Percentiles rank a stretch among this genome's conserved stretches.
phyloP scores from a whole-genome alignment of 2,329 filamentous ascomycete genomes.

The Biscogniauxia marginata region DNA sequence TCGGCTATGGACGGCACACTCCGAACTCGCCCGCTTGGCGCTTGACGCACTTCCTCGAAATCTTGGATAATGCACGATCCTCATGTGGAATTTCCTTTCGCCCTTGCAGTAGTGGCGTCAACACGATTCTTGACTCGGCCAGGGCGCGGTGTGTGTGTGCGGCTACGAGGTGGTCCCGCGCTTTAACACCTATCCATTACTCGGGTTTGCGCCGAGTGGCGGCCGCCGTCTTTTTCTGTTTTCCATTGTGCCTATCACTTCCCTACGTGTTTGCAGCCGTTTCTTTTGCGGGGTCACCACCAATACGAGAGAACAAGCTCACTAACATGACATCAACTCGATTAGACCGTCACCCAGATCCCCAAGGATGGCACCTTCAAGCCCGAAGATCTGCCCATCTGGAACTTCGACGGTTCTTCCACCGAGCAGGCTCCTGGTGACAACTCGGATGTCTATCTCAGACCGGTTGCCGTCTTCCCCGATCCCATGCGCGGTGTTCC shows the following conservation, averaged over 20 bases:
- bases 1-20: constrained; percentile 19
- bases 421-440: constrained; percentile 89
- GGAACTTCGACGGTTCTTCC: constrained; percentile 73
- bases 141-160: not conserved
- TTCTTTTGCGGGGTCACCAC: not conserved
- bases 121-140: not conserved
- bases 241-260: not conserved
- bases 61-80: not conserved
- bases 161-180: not conserved
- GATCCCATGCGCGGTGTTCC: constrained; percentile 87
- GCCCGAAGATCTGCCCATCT: constrained; percentile 52
- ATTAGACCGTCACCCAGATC: constrained; percentile 48
- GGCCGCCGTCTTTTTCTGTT: not conserved
- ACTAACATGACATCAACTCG: not conserved
- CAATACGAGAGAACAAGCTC: not conserved
- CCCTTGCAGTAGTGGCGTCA: not conserved
- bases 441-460: constrained; percentile 97
- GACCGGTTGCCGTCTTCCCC: constrained; percentile 83
- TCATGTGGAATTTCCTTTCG: not conserved
- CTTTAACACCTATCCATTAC: constrained; percentile 2
- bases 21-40: constrained; percentile 24
- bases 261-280: not conserved
- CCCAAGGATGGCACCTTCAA: constrained; percentile 42
- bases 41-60: constrained; percentile 1
- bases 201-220: constrained; percentile 17